Base-by-base conservation (phyloP, 352 stramenopile genomes). In the Phytophthora litchii region DNA sequence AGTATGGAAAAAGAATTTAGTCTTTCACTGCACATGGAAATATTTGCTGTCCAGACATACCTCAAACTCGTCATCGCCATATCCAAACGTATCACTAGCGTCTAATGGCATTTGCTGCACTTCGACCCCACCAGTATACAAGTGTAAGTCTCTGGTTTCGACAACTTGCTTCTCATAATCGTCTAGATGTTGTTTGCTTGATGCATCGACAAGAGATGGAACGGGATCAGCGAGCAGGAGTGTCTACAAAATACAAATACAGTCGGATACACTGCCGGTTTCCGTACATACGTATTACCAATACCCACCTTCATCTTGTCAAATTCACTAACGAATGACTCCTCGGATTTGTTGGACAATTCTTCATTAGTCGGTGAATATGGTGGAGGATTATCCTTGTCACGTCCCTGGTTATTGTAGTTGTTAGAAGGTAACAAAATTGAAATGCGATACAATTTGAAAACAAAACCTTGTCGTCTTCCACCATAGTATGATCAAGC, bases 51-150 rank as follows among this genome's bases (percentile, higher is more conserved):
- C n/a, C 12, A 21, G 1, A 21, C 42, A 19, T 54, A 76, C 77
- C 64, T 92, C 83, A 59, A 91, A 89, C 37, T 85, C 80, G n/a
- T 91, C 83, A 14, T 92, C 77, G 35, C 83, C 80, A 54, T 92
- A 92, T 43, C 80, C 83, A 44, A 89, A 90, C 0, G 65, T 75
- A 32, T 83, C 70, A 3, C 36, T 76, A 6, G 35, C 48, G 19
- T 66, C 49, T 45, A 70, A 21, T 36, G 21, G 20, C 9, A 35
- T 35, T 50, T 48, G 25, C 21, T 40, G 12, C 16, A 7, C 23
- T 6, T 44, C 35, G 34, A 17, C 48, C 60, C 25, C 43, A 23
- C 11, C 21, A 48, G 45, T 41, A 59, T 55, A 40, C 6, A 50
- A 36, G 12, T 38, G 50, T 7, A 36, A 49, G 1, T 61, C 32